phyloP scores from a whole-genome alignment of 352 stramenopile genomes.

The Lagenidium sp. region DNA sequence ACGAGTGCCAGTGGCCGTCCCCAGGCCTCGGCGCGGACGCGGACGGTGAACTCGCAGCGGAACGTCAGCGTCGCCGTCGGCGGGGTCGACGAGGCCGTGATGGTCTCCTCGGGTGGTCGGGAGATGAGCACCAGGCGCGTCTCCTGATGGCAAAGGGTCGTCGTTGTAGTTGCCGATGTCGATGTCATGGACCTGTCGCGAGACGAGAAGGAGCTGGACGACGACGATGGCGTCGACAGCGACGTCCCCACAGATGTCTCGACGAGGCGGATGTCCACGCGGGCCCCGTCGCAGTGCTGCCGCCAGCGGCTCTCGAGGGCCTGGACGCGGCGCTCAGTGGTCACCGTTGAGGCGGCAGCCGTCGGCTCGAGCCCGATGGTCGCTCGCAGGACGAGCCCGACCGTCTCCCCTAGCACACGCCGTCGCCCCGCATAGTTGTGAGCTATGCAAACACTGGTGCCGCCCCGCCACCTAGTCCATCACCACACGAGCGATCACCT shows the following conservation, averaged over 20 bases:
- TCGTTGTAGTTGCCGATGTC: conserved; percentile 3
- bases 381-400: background rate
- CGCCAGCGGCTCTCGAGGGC: conserved; percentile 23
- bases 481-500: no score
- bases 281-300: conserved; percentile 31
- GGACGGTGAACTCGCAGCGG: conserved; percentile 42
- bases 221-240: background rate
- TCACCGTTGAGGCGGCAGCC: no score
- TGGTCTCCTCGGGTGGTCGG: conserved; percentile 1
- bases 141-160: conserved; percentile 54
- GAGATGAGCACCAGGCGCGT: conserved; percentile 26
- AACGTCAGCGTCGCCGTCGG: conserved; percentile 16
- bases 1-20: conserved; percentile 37
- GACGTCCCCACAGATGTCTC: no score
- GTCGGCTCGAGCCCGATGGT: background rate
- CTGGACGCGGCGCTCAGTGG: no score
- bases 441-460: no score
- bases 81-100: background rate
- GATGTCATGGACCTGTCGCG: no score
- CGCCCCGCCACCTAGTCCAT: no score
- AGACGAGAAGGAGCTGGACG: background rate
- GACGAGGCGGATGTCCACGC: conserved; percentile 40
- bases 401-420: background rate
- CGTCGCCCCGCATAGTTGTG: no score
- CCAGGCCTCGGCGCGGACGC: conserved; percentile 54